phyloP scores from a whole-genome alignment of 768 basidiomycete species.

The Glaciozyma antarctica region DNA sequence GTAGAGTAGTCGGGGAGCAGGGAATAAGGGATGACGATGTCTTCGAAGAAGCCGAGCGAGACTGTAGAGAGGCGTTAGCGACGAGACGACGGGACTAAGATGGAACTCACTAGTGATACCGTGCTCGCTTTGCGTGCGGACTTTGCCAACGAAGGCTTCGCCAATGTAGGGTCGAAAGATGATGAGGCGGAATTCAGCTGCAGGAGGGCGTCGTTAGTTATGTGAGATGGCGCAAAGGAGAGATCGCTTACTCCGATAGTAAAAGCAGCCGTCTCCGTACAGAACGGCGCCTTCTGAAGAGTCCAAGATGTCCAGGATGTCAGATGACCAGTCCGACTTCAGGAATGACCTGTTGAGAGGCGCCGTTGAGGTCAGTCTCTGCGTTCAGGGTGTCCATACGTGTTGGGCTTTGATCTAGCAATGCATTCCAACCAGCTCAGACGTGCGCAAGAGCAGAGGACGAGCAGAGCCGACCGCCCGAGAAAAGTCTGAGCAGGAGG shows the following conservation, averaged over 20 bases:
- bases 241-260: constrained; percentile 66
- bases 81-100: neutral
- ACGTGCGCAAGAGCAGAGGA: too few species aligned
- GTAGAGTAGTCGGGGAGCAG: constrained; percentile 64
- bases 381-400: neutral
- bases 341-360: constrained; percentile 57
- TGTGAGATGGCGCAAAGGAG: neutral
- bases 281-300: constrained; percentile 85
- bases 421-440: too few species aligned
- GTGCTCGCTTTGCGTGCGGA: constrained; percentile 74
- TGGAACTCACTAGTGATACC: constrained; percentile 63
- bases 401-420: too few species aligned
- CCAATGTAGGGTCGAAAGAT: constrained; percentile 84
- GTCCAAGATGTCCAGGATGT: constrained; percentile 73
- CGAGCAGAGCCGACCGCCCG: too few species aligned
- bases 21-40: constrained; percentile 70
- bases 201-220: neutral
- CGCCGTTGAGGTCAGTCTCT: neutral
- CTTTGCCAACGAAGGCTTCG: constrained; percentile 81
- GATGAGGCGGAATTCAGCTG: constrained; percentile 80
- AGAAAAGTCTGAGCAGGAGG: neutral
- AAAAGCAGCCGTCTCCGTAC: constrained; percentile 87
- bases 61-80: constrained; percentile 11
- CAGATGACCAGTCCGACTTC: constrained; percentile 85
- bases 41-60: constrained; percentile 76